phyloP scores from a whole-genome alignment of 768 basidiomycete species.

The Mycena vitilis region DNA sequence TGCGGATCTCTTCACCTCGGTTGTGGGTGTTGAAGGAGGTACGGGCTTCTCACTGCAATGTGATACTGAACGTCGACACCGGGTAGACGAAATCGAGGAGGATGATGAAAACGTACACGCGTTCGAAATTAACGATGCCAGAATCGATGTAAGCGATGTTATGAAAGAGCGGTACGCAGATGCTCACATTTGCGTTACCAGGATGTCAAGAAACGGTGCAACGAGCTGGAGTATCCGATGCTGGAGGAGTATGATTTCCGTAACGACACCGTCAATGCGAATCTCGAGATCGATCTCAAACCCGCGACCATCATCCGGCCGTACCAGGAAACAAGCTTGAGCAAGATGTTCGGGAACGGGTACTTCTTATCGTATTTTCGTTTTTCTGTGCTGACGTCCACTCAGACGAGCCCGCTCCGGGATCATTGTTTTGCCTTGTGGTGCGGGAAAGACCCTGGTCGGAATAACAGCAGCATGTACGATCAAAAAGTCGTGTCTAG shows the following conservation, averaged over 20 bases:
- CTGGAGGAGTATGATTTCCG: conserved; percentile 99
- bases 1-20: conserved; percentile 90
- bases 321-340: conserved; percentile 97
- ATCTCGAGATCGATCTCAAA: conserved; percentile 98
- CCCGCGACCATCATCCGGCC: conserved; percentile 97
- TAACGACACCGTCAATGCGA: conserved; percentile 95
- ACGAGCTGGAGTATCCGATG: conserved; percentile 97
- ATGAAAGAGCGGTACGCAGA: conserved; percentile 1
- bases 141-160: conserved; percentile 80
- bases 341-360: conserved; percentile 99
- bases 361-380: conserved; percentile 45
- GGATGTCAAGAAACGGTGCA: conserved; percentile 97
- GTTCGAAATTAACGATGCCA: conserved; percentile 93
- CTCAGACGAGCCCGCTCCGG: conserved; percentile 94
- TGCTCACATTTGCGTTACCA: conserved; percentile 42
- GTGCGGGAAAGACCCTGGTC: conserved; percentile 98
- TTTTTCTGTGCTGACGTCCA: conserved; percentile 31
- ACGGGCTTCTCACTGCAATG: conserved; percentile 36
- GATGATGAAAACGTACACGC: conserved; percentile 98
- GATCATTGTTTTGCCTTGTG: conserved; percentile 98
- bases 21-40: conserved; percentile 95
- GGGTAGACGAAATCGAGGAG: conserved; percentile 92
- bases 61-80: not conserved
- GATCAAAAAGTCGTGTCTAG: conserved; percentile 98
- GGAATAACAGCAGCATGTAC: conserved; percentile 99